Evolutionary conservation across 495 filamentous ascomycete species (phyloP), one percentile per base, ranked within the genome.

Genomic region (Lasiosphaeriaceae sp.): DNA sequence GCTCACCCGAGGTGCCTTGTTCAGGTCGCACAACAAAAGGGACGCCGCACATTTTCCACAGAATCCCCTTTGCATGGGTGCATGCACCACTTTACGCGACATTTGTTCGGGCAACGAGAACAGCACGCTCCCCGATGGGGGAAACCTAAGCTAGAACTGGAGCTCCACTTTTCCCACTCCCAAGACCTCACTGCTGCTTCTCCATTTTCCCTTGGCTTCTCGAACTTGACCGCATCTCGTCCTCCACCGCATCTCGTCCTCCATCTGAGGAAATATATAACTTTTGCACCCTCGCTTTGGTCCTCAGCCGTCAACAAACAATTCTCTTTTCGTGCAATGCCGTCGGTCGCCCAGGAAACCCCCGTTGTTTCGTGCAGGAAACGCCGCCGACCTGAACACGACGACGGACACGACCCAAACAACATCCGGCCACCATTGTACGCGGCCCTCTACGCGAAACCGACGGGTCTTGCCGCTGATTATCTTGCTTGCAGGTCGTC

Each of bases 301-400:
- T 9, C 14, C 39, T 24, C 48, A 16, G 1, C 50, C 24, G 46
- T 16, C 23, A 12, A 37, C 5, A 47, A 16, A 17, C 34, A 14
- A 26, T 26, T 37, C 47, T 9, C 47, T n/a, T 34, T 49, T 16
- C 21, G 14, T 29, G 29, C 47, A 45, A 72, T 72, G 70, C 70
- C 70, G 34, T 71, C 70, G 17, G 62, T 71, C 23, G 52, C 68
- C 34, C 61, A 71, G 45, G 61, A 69, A 24, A 39, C 59, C 14
- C 56, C 58, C 20, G n/a, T 35, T 65, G 21, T 57, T 65, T 52
- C 59, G 47, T 56, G 59, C 55, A 76, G 66, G 64, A 78, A 77
- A 63, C 64, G 74, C 56, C 71, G 69, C 55, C 72, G 71, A 55
- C 74, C 76, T 29, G 74, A 74, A 50, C 45, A 44, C 54, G 52